Percentiles rank a stretch among this genome's conserved stretches.
phyloP scores from a whole-genome alignment of 768 basidiomycete genomes.

The Leucocoprinus leucothites region DNA sequence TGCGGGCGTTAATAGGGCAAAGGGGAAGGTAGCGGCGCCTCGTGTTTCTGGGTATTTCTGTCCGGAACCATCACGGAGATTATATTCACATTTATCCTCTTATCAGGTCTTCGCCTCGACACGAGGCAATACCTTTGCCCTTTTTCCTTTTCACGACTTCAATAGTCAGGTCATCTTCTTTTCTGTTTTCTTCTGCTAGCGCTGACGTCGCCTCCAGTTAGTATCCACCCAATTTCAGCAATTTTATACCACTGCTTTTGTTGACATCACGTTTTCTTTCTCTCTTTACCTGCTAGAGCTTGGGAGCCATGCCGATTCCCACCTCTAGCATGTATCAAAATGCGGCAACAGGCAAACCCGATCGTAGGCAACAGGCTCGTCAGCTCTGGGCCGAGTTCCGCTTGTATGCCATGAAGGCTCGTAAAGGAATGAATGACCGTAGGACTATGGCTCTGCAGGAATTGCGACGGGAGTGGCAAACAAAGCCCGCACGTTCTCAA shows the following conservation, averaged over 20 bases:
- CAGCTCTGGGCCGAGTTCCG: constrained; percentile 34
- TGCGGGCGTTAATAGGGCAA: constrained; percentile 6
- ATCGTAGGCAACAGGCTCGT: constrained; percentile 23
- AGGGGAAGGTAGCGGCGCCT: constrained; percentile 5
- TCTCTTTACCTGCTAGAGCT: constrained; percentile 10
- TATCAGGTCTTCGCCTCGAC: constrained; percentile 11
- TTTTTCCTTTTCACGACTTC: no score
- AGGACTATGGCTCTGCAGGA: constrained; percentile 18
- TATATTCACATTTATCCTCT: constrained; percentile 1
- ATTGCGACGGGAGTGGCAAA: constrained; percentile 26
- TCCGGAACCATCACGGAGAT: constrained; percentile 28
- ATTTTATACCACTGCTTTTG: no score
- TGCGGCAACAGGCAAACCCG: background rate
- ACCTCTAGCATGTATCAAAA: constrained; percentile 14
- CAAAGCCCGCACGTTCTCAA: constrained; percentile 19
- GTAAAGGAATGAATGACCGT: constrained; percentile 22
- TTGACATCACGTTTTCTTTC: constrained; percentile 17
- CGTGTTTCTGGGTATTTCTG: constrained; percentile 9
- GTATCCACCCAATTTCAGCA: no score
- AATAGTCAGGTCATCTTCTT: no score
- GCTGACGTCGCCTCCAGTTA: no score
- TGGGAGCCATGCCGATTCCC: constrained; percentile 7
- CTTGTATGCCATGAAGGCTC: constrained; percentile 24
- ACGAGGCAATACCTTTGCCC: no score
- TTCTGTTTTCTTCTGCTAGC: no score